Evolutionary conservation across 768 basidiomycete genomes (phyloP), one percentile per base, ranked within the genome.

Genomic region (Symmetrospora coprosmae): DNA sequence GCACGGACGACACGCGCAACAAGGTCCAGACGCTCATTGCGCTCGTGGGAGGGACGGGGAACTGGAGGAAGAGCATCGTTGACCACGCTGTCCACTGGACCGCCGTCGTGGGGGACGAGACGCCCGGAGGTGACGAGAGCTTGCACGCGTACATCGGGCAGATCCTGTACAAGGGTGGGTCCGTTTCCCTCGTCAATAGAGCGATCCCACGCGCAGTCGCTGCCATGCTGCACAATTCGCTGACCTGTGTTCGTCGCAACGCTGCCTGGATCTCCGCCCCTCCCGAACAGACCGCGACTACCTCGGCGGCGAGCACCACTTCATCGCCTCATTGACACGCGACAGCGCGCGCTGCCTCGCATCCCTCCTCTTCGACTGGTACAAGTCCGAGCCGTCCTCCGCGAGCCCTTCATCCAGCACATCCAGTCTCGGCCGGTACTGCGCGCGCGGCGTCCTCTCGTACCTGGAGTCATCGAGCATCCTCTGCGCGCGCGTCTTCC

Each of bases 81-180:
- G 55, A 85, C 96, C 68, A 89, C 88, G 8, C 76, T 96, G 55
- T 81, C 83, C 50, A 87, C 88, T 2, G 68, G 86, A 0, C 73
- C 76, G 14, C 90, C 87, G 13, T 70, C 82, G 31, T 99, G 92
- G 94, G 77, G 91, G 61, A 86, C 6, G 68, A 78, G n/a, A 83
- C 79, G 71, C 87, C 90, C 8, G 81, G 82, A 25, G 94, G 94
- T 17, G 94, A 99, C 75, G 82, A 83, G 31, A 81, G 79, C 59
- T 75, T 99, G 50, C 89, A 89, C 43, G 83, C 87, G 62, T 96
- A 96, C 71, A 74, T 94, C 46, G 94, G 90, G 3, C 85, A 91
- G 71, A 74, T 94, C 30, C 45, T 89, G 6, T 84, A 80, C 73
- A 90, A 87, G 78, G 87, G 88, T 83, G 53, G 35, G 71, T 55